phyloP scores from a whole-genome alignment of 2,329 filamentous ascomycete genomes.

The Emmonsiellopsis sp. region DNA sequence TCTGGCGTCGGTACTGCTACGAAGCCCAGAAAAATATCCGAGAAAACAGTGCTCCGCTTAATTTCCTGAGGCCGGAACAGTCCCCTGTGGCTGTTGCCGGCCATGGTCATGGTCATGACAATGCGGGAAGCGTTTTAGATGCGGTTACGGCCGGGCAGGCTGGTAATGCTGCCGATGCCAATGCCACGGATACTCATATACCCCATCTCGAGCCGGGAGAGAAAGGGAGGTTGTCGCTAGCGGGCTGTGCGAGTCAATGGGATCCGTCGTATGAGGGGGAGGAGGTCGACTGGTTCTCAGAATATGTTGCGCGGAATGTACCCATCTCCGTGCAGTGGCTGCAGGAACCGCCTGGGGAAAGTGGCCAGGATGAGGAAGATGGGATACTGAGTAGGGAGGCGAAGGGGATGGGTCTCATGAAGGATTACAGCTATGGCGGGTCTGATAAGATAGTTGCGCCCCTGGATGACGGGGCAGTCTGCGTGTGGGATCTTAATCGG shows the following conservation, averaged over 20 bases:
- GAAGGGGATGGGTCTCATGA: conserved; percentile 63
- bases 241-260: conserved; percentile 55
- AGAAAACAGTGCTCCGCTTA: background rate
- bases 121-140: background rate
- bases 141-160: background rate
- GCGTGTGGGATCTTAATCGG: conserved; percentile 66
- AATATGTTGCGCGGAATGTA: conserved; percentile 76
- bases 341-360: conserved; percentile 43
- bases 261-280: conserved; percentile 68
- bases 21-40: conserved; percentile 25
- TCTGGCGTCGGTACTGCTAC: conserved; percentile 73
- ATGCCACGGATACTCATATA: background rate
- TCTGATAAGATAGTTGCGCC: conserved; percentile 61
- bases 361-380: conserved; percentile 25
- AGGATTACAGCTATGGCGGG: conserved; percentile 43
- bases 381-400: conserved; percentile 48
- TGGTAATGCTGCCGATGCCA: background rate
- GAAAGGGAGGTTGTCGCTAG: background rate
- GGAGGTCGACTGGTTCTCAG: conserved; percentile 72
- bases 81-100: background rate
- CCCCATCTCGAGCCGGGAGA: background rate
- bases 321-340: conserved; percentile 70
- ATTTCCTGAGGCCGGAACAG: background rate
- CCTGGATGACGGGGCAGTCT: conserved; percentile 79
- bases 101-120: background rate